phyloP scores from a whole-genome alignment of 1,284 basidiomycete species.

The Apiotrichum brassicae region DNA sequence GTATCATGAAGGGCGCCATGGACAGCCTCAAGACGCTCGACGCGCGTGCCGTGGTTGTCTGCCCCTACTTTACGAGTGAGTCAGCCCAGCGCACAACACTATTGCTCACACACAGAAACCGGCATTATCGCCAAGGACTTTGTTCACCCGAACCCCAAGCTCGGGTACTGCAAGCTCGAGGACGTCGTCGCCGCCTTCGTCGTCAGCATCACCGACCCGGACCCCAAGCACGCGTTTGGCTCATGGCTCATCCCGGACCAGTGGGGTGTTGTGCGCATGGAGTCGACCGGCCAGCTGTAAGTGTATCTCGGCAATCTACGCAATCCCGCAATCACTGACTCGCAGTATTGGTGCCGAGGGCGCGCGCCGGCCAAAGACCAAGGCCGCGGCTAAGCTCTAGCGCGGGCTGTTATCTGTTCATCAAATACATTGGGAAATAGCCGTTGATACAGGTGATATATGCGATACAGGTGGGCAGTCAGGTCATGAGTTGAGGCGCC shows the following conservation, averaged over 20 bases:
- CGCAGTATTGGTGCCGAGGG: slow-evolving; percentile 12
- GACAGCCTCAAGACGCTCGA: background rate
- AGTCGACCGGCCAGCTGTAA: background rate
- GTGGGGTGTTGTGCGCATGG: slow-evolving; percentile 3
- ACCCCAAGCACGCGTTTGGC: background rate
- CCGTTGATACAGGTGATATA: too few species aligned
- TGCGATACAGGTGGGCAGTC: too few species aligned
- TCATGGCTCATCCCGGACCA: slow-evolving; percentile 4
- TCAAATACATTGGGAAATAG: too few species aligned
- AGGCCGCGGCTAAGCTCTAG: too few species aligned
- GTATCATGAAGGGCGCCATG: background rate
- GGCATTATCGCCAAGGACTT: slow-evolving; percentile 2
- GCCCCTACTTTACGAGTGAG: slow-evolving; percentile 2
- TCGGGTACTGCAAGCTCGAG: slow-evolving; percentile 1
- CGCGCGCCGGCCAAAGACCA: background rate
- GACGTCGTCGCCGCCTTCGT: slow-evolving; percentile 3
- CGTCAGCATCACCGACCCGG: background rate
- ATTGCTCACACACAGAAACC: background rate
- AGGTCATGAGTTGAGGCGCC: too few species aligned
- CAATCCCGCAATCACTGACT: too few species aligned
- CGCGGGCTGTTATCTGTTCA: too few species aligned
- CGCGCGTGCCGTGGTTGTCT: background rate
- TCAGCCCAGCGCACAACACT: background rate
- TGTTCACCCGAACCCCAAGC: slow-evolving; percentile 2
- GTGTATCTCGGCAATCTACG: too few species aligned